A percentile compares a stretch with the other conserved stretches of the same genome.
Conservation (phyloP, 1,284 basidiomycete species). For the Boletellus deceptivus region DNA sequence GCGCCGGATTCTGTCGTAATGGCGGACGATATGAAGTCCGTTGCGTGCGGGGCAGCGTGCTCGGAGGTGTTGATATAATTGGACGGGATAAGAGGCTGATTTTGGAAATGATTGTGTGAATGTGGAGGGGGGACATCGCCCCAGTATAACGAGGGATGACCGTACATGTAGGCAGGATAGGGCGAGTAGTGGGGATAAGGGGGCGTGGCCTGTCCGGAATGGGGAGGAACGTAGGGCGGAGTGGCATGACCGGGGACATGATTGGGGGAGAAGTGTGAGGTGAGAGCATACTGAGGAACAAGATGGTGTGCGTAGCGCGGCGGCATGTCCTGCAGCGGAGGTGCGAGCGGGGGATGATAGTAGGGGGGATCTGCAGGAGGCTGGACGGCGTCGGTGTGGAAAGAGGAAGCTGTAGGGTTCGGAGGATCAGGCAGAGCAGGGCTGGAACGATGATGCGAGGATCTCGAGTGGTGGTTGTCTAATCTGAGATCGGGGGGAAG, state of each 20-base stretch:
- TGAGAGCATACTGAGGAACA: slow-evolving; percentile 23
- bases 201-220: slow-evolving; percentile 30
- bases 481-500: slow-evolving; percentile 25
- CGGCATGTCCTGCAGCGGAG: slow-evolving; percentile 26
- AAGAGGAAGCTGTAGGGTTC: slow-evolving; percentile 11
- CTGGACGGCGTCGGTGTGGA: slow-evolving; percentile 16
- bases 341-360: slow-evolving; percentile 15
- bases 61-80: slow-evolving; percentile 17
- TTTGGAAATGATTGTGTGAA: slow-evolving; percentile 20
- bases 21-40: slow-evolving; percentile 17
- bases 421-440: slow-evolving; percentile 19
- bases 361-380: slow-evolving; percentile 16
- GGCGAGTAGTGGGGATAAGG: slow-evolving; percentile 34
- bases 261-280: slow-evolving; percentile 20
- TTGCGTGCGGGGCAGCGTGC: slow-evolving; percentile 6
- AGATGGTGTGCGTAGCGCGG: slow-evolving; percentile 20
- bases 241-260: slow-evolving; percentile 30
- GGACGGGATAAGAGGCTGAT: slow-evolving; percentile 12
- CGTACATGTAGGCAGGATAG: slow-evolving; percentile 34
- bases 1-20: slow-evolving; percentile 15
- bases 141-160: slow-evolving; percentile 26
- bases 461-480: slow-evolving; percentile 17
- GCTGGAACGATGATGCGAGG: slow-evolving; percentile 18
- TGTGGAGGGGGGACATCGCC: slow-evolving; percentile 15
- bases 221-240: slow-evolving; percentile 25